These are phyloP conservation scores for Claviceps sorghi DNA, from an alignment of 2,329 filamentous ascomycete species.

Conservation along the genomic window DNA sequence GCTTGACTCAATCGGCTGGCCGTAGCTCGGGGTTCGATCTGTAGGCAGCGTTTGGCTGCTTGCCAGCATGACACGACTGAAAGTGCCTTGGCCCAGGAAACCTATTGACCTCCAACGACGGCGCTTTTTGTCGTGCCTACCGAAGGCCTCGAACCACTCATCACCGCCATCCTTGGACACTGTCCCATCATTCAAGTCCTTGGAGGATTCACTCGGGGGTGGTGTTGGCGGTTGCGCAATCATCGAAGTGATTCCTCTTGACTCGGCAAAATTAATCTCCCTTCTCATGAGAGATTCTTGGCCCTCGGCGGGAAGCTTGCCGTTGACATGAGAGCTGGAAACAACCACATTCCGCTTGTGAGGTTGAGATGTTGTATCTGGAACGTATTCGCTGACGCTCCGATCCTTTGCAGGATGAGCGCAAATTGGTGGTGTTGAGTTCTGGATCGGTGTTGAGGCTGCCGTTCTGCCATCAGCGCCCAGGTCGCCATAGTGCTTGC, in stretches of 20 bases:
- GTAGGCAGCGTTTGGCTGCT: slow-evolving; percentile 55
- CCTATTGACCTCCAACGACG: slow-evolving; percentile 69
- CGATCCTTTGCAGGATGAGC: slow-evolving; percentile 51
- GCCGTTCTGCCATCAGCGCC: slow-evolving; percentile 18
- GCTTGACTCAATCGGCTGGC: slow-evolving; percentile 16
- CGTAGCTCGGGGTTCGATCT: slow-evolving; percentile 18
- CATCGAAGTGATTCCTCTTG: slow-evolving; percentile 53
- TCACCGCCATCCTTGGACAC: slow-evolving; percentile 26
- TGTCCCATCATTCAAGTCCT: slow-evolving; percentile 26
- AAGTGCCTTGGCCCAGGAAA: slow-evolving; percentile 79
- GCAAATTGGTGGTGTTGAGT: slow-evolving; percentile 10
- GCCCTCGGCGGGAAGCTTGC: slow-evolving; percentile 18
- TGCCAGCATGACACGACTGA: slow-evolving; percentile 85
- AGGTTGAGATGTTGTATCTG: slow-evolving; percentile 54
- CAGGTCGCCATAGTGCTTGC: slow-evolving; percentile 35
- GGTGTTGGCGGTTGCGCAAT: slow-evolving; percentile 61
- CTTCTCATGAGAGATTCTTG: slow-evolving; percentile 45
- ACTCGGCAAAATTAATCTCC: slow-evolving; percentile 66
- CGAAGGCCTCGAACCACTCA: slow-evolving; percentile 58
- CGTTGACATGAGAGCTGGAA: slow-evolving; percentile 42
- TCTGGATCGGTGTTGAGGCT: slow-evolving; percentile 12
- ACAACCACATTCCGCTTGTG: slow-evolving; percentile 62
- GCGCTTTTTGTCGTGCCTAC: slow-evolving; percentile 51
- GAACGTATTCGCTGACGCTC: slow-evolving; percentile 78
- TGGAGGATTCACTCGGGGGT: slow-evolving; percentile 61